A percentile compares a stretch with the other conserved stretches of the same genome.
Evolutionary conservation across 2,329 filamentous ascomycete genomes (phyloP).

Genomic region (Talaromyces sp.): DNA sequence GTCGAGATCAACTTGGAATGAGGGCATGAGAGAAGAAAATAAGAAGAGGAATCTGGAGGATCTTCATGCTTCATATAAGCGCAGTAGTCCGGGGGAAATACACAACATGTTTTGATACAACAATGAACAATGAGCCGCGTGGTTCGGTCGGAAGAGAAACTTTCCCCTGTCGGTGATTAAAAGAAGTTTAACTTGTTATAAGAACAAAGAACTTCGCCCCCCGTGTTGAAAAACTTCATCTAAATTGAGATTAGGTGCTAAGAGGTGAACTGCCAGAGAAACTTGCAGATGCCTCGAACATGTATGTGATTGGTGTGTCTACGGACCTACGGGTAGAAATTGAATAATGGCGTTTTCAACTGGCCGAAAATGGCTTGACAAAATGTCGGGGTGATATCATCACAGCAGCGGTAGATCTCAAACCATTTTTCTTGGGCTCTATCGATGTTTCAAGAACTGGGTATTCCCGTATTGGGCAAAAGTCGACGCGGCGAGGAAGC

Average conservation of each 20-base stretch:
- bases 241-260: not conserved
- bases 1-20: not conserved
- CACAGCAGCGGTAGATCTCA: not conserved
- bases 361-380: no score
- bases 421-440: not conserved
- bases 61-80: not conserved
- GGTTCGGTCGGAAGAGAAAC: not conserved
- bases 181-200: not conserved
- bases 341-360: no score
- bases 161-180: not conserved
- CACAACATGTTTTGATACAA: not conserved
- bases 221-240: not conserved
- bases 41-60: not conserved
- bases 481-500: not conserved
- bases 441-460: not conserved
- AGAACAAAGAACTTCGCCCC: not conserved
- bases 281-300: not conserved
- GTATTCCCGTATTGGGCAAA: not conserved
- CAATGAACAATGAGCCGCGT: not conserved
- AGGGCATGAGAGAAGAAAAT: not conserved
- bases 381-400: no score
- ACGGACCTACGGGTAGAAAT: no score
- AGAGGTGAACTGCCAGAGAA: not conserved
- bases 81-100: not conserved
- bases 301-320: not conserved